Conservation (phyloP, 2,329 filamentous ascomycete species). For the Hypoxylon sp. region DNA sequence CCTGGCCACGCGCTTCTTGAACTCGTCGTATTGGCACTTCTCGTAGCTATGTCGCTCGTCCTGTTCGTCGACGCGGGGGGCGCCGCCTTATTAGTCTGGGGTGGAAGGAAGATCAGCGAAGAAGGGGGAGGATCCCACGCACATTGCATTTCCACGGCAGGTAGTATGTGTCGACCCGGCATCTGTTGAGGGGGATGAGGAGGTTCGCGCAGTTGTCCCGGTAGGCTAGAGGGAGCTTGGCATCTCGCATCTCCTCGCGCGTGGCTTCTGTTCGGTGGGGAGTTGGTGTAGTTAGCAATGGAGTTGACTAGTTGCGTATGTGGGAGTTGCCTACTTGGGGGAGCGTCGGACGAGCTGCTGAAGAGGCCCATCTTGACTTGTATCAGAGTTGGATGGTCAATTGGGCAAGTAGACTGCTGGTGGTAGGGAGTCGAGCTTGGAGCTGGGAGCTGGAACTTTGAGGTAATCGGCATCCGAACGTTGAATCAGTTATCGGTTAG, state of each 20-base stretch:
- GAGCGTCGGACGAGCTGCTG: slow-evolving; percentile 46
- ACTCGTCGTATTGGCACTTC: slow-evolving; percentile 99
- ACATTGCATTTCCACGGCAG: slow-evolving; percentile 98
- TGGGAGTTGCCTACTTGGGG: slow-evolving; percentile 45
- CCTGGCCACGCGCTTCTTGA: slow-evolving; percentile 98
- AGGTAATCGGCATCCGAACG: slow-evolving; percentile 1
- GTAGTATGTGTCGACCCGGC: slow-evolving; percentile 92
- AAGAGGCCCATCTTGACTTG: slow-evolving; percentile 44
- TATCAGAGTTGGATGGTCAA: slow-evolving; percentile 17
- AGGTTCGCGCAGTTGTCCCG: slow-evolving; percentile 96
- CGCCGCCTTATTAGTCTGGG: slow-evolving; percentile 6
- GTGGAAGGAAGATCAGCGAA: neutral
- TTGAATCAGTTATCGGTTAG: neutral
- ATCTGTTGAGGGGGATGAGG: slow-evolving; percentile 94
- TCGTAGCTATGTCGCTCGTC: slow-evolving; percentile 98
- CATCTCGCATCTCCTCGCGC: slow-evolving; percentile 93
- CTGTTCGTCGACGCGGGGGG: slow-evolving; percentile 60
- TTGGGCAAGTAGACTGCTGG: slow-evolving; percentile 9
- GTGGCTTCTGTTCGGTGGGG: slow-evolving; percentile 71
- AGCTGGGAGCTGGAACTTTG: no score
- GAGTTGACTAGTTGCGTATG: neutral
- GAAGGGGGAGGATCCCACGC: slow-evolving; percentile 54
- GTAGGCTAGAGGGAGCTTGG: slow-evolving; percentile 88
- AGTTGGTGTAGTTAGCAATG: slow-evolving; percentile 6
- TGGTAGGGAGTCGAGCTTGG: slow-evolving; percentile 10